These are phyloP conservation scores for Candida bentonensis DNA, from an alignment of 805 yeast species.

Conservation along the genomic window DNA sequence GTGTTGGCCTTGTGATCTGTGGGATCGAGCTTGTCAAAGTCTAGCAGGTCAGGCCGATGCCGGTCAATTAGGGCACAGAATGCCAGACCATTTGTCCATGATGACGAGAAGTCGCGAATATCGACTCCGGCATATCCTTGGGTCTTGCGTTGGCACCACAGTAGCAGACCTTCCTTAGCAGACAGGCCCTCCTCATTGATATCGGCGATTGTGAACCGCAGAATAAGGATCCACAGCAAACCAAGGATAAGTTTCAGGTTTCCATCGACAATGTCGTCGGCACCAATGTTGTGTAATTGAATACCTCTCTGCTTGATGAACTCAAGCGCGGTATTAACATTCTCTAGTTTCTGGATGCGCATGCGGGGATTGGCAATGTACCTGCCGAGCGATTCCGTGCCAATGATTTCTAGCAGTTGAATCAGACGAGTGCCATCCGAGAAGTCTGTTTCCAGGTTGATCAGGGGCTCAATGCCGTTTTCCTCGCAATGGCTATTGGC, in stretches of 20 bases:
- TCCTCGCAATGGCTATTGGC: conserved; percentile 22
- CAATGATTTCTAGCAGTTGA: conserved; percentile 24
- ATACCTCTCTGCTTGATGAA: conserved; percentile 23
- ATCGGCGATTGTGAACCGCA: conserved; percentile 25
- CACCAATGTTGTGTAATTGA: conserved; percentile 25
- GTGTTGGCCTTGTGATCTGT: conserved; percentile 20
- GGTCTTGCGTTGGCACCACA: conserved; percentile 41
- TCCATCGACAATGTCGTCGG: conserved; percentile 90
- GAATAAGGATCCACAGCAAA: conserved; percentile 53
- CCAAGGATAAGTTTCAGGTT: conserved; percentile 87
- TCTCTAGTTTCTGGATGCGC: conserved; percentile 26
- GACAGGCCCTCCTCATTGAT: conserved; percentile 25
- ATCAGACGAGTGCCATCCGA: conserved; percentile 23
- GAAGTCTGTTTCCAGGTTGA: conserved; percentile 18
- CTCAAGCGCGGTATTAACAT: conserved; percentile 24
- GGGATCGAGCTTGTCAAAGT: conserved; percentile 20
- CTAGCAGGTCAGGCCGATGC: conserved; percentile 28
- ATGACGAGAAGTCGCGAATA: conserved; percentile 35
- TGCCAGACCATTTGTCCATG: conserved; percentile 42
- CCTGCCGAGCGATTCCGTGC: conserved; percentile 22
- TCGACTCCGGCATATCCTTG: conserved; percentile 23
- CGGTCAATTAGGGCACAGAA: conserved; percentile 32
- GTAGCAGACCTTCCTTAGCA: conserved; percentile 30
- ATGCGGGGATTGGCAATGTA: conserved; percentile 19
- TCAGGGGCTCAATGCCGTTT: conserved; percentile 14